Conservation (phyloP, 2,329 filamentous ascomycete genomes). For the Orbilia javanica region DNA sequence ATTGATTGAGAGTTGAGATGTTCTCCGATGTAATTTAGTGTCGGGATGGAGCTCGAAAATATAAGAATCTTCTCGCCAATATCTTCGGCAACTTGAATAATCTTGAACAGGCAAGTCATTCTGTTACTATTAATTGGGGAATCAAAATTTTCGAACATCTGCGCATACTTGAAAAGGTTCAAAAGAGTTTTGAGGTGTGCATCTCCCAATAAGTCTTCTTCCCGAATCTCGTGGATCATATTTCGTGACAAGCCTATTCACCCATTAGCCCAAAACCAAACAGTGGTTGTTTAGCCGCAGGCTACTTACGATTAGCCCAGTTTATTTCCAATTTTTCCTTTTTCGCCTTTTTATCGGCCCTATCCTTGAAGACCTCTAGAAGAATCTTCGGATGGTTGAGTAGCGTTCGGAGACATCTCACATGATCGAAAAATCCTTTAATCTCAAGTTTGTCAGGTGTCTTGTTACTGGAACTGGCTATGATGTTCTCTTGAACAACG, state of each 20-base stretch:
- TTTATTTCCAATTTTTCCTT: constrained; percentile 6
- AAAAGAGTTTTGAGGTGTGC: constrained; percentile 26
- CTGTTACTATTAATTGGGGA: constrained; percentile 23
- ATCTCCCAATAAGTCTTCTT: constrained; percentile 22
- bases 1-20: constrained; percentile 22
- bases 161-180: background rate
- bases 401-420: constrained; percentile 29
- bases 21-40: constrained; percentile 47
- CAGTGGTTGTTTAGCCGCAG: too few relatives aligned
- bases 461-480: background rate
- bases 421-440: constrained; percentile 45
- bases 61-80: constrained; percentile 74
- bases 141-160: constrained; percentile 9
- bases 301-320: constrained; percentile 14
- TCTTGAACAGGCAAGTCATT: constrained; percentile 23
- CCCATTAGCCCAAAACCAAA: background rate
- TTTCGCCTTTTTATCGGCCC: constrained; percentile 18
- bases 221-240: constrained; percentile 1
- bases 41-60: constrained; percentile 80
- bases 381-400: constrained; percentile 38
- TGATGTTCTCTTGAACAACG: constrained; percentile 22
- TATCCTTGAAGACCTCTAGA: constrained; percentile 21
- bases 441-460: constrained; percentile 9
- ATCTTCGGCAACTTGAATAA: constrained; percentile 6
- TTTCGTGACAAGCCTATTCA: constrained; percentile 2